Percentiles rank a stretch among this genome's conserved stretches.
phyloP scores from a whole-genome alignment of 2,329 filamentous ascomycete genomes.

The Cordyceps cicadae region DNA sequence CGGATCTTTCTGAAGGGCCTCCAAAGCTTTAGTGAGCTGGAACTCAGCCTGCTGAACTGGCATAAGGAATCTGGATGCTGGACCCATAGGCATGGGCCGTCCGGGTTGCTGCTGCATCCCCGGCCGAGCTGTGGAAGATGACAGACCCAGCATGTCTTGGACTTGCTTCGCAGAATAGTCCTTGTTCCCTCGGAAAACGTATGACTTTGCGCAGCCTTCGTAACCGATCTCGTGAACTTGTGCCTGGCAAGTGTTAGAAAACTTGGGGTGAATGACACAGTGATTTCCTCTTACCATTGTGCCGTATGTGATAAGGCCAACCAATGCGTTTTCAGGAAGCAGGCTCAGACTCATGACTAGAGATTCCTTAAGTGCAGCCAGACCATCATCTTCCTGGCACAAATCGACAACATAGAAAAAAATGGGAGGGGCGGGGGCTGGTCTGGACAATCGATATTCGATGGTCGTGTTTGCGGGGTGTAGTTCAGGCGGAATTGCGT shows the following conservation, averaged over 20 bases:
- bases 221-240: slow-evolving; percentile 98
- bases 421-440: slow-evolving; percentile 77
- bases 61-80: slow-evolving; percentile 82
- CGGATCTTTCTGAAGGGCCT: slow-evolving; percentile 91
- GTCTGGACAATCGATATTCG: slow-evolving; percentile 72
- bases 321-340: slow-evolving; percentile 71
- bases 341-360: slow-evolving; percentile 79
- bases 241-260: slow-evolving; percentile 41
- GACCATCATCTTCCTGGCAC: slow-evolving; percentile 79
- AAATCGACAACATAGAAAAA: slow-evolving; percentile 84
- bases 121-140: slow-evolving; percentile 64
- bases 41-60: slow-evolving; percentile 95
- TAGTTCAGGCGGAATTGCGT: slow-evolving; percentile 74
- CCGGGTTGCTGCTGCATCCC: slow-evolving; percentile 67
- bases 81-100: slow-evolving; percentile 66
- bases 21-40: slow-evolving; percentile 90
- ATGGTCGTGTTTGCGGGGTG: slow-evolving; percentile 82
- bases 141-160: slow-evolving; percentile 95
- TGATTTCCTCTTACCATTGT: slow-evolving; percentile 62
- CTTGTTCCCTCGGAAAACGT: slow-evolving; percentile 96
- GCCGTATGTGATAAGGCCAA: slow-evolving; percentile 78
- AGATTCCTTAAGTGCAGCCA: slow-evolving; percentile 76
- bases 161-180: slow-evolving; percentile 98
- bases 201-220: slow-evolving; percentile 95
- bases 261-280: neutral